Base-by-base conservation (phyloP, 108 stramenopile genomes). In the Cyclotella baltica region DNA sequence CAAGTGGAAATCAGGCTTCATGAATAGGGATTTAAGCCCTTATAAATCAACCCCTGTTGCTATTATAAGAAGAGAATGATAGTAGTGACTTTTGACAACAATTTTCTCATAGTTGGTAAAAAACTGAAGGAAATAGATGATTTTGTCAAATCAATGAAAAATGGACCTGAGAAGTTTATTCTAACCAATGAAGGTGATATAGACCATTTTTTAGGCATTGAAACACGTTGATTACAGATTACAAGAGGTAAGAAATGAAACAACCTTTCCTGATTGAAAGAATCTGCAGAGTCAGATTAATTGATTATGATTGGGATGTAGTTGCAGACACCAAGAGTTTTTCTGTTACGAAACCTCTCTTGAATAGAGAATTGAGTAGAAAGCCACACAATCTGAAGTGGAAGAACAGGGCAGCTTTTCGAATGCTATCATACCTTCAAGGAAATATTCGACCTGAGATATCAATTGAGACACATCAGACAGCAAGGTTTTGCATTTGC, bases 341-440 rank as follows among this genome's bases (percentile, higher is more conserved):
- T 61, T 37, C 63, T 22, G 35, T 64, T 64, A n/a, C n/a, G 5
- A 64, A 64, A 22, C 63, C 63, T 25, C 37, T 64, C 20, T 23
- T 64, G 4, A 37, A 64, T 10, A 64, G n/a, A 40, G 63, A 64
- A 19, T 40, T 64, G 63, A 22, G n/a, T 22, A 37, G 63, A 19
- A 38, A 37, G 11, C 19, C 6, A 4, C 3, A 28, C 8, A 64
- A 64, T 19, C 35, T 36, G n/a, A n/a, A n/a, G n/a, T n/a, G n/a
- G n/a, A n/a, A n/a, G n/a, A n/a, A n/a, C n/a, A n/a, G n/a, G n/a
- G 77, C 75, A 15, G 70, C 84, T 55, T 80, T 86, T 27, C 78
- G 85, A 2, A 86, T 88, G 88, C 61, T 85, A n/a, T 58, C 83
- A 35, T 85, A 88, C 55, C 57, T 88, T 3, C 74, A 80, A 22